Percentiles rank a stretch among this genome's conserved stretches.
These are phyloP conservation scores for Obelidium mucronatum DNA, from an alignment of 192 early-diverging fungal species.

Conservation along the genomic window DNA sequence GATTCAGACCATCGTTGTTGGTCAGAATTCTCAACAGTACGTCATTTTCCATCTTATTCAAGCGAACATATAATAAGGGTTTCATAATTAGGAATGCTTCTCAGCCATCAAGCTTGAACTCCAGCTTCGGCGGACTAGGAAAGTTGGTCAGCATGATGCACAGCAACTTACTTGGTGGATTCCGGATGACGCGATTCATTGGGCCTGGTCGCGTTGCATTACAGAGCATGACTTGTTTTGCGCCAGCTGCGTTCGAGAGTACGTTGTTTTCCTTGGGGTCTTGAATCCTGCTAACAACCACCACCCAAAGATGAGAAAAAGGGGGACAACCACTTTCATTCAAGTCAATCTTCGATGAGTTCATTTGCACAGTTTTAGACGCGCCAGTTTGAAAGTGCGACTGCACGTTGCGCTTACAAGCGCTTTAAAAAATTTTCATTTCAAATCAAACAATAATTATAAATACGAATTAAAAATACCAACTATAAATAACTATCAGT, in stretches of 20 bases:
- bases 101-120: not conserved
- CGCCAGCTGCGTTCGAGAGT: not conserved
- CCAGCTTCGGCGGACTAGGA: not conserved
- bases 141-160: not conserved
- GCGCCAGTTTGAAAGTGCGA: no score
- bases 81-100: not conserved
- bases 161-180: not conserved
- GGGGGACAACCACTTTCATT: not conserved
- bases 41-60: not conserved
- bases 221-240: constrained; percentile 2
- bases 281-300: not conserved
- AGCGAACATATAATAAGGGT: not conserved
- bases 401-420: no score
- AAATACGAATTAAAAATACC: no score
- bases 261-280: not conserved
- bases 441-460: no score
- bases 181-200: not conserved
- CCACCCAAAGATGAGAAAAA: not conserved
- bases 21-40: not conserved
- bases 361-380: constrained; percentile 16
- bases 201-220: not conserved
- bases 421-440: no score
- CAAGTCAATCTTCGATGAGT: not conserved
- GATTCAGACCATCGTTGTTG: not conserved
- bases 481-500: no score